A percentile compares a stretch with the other conserved stretches of the same genome.
phyloP scores from a whole-genome alignment of 2,329 filamentous ascomycete genomes.

The Ophiosphaerella herpotricha region DNA sequence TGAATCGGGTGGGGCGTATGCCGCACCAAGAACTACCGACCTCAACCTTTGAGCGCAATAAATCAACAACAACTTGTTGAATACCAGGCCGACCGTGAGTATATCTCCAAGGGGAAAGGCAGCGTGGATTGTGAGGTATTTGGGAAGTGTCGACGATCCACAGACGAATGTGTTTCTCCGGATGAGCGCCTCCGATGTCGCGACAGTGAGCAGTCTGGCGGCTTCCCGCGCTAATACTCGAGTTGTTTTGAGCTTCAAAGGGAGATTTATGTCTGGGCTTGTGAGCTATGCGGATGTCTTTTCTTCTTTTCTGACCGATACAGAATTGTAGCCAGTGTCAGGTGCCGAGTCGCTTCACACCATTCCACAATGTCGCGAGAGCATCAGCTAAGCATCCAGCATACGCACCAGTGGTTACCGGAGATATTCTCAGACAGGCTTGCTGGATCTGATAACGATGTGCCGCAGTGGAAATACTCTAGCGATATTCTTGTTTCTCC shows the following conservation, averaged over 20 bases:
- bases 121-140: neutral
- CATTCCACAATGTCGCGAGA: too few relatives aligned
- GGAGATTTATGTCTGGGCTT: neutral
- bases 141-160: conserved; percentile 1
- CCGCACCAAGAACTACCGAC: too few relatives aligned
- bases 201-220: neutral
- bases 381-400: neutral
- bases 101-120: neutral
- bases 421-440: neutral
- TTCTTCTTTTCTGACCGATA: too few relatives aligned
- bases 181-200: conserved; percentile 1
- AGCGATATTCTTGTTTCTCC: conserved; percentile 10
- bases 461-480: neutral
- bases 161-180: conserved; percentile 6
- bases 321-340: neutral
- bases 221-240: too few relatives aligned
- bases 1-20: too few relatives aligned
- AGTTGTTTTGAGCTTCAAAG: neutral
- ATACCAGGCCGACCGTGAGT: neutral
- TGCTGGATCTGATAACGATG: neutral
- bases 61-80: too few relatives aligned
- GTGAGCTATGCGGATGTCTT: neutral
- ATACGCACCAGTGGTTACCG: conserved; percentile 6
- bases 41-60: too few relatives aligned
- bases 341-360: too few relatives aligned